Percentiles rank a stretch among this genome's conserved stretches.
phyloP scores from a whole-genome alignment of 192 early-diverging fungal species.

The Umbelopsis sp. region DNA sequence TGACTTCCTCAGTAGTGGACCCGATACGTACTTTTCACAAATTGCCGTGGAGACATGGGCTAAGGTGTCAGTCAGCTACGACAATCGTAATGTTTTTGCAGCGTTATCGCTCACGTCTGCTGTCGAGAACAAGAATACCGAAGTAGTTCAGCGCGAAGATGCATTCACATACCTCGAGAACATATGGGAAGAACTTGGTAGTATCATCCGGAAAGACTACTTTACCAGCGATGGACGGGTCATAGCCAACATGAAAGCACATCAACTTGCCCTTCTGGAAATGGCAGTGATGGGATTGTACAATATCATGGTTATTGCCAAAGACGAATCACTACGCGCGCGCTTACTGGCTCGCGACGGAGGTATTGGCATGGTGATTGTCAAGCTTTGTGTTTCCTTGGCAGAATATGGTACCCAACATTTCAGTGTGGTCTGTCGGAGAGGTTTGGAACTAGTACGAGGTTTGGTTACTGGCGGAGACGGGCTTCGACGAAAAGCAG shows the following conservation, averaged over 20 bases:
- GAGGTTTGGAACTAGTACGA: constrained; percentile 35
- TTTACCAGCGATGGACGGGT: constrained; percentile 39
- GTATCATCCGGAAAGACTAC: constrained; percentile 34
- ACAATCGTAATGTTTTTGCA: constrained; percentile 53
- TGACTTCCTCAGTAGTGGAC: constrained; percentile 56
- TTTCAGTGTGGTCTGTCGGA: constrained; percentile 29
- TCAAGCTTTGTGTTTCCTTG: constrained; percentile 34
- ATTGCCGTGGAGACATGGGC: constrained; percentile 64
- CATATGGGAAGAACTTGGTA: constrained; percentile 36
- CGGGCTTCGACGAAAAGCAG: constrained; percentile 22
- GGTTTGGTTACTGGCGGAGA: constrained; percentile 30
- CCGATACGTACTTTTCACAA: constrained; percentile 59
- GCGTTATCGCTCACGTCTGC: constrained; percentile 29
- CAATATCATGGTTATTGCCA: constrained; percentile 44
- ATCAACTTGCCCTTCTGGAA: constrained; percentile 53
- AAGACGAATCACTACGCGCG: constrained; percentile 21
- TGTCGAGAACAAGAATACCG: constrained; percentile 15
- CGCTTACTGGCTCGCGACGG: constrained; percentile 25
- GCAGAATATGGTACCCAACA: constrained; percentile 37
- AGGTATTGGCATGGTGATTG: constrained; percentile 30
- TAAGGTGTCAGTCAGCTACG: constrained; percentile 59
- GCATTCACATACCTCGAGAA: constrained; percentile 33
- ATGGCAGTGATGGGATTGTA: constrained; percentile 54
- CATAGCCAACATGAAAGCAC: constrained; percentile 36
- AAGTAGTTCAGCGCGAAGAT: constrained; percentile 20